phyloP scores from a whole-genome alignment of 257 asterid genomes.

The Avicennia marina region DNA sequence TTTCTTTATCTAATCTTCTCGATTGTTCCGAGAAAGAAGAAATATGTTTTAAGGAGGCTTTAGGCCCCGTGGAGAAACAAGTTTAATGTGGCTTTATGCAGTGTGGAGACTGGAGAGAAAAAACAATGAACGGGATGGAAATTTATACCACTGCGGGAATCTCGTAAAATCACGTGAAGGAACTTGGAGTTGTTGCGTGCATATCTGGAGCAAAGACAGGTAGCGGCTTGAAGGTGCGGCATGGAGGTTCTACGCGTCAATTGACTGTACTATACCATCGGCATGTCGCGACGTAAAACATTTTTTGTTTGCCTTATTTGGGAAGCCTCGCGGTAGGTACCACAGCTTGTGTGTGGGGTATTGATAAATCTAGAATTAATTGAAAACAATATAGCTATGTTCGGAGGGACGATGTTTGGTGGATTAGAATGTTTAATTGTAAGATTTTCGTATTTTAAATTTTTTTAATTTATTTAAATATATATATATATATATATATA shows the following conservation, averaged over 20 bases:
- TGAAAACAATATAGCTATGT: too few species aligned
- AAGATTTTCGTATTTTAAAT: too few species aligned
- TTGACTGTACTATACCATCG: background rate
- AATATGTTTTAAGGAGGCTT: too few species aligned
- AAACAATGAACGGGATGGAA: background rate
- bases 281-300: background rate
- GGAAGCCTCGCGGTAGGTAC: background rate
- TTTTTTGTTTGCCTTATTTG: background rate
- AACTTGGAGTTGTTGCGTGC: background rate
- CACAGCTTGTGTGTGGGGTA: background rate
- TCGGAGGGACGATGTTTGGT: too few species aligned
- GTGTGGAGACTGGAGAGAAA: background rate
- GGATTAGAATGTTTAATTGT: too few species aligned
- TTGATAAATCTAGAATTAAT: background rate
- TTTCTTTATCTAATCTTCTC: background rate
- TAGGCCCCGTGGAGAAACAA: too few species aligned
- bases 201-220: constrained; percentile 19
- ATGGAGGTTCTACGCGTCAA: constrained; percentile 24
- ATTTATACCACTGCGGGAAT: constrained; percentile 20
- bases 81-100: background rate
- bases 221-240: constrained; percentile 2
- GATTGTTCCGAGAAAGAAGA: background rate
- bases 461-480: too few species aligned
- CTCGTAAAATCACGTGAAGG: background rate
- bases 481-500: too few species aligned